These are phyloP conservation scores for Cryphonectria parasitica DNA, from an alignment of 2,329 filamentous ascomycete species.

Conservation along the genomic window DNA sequence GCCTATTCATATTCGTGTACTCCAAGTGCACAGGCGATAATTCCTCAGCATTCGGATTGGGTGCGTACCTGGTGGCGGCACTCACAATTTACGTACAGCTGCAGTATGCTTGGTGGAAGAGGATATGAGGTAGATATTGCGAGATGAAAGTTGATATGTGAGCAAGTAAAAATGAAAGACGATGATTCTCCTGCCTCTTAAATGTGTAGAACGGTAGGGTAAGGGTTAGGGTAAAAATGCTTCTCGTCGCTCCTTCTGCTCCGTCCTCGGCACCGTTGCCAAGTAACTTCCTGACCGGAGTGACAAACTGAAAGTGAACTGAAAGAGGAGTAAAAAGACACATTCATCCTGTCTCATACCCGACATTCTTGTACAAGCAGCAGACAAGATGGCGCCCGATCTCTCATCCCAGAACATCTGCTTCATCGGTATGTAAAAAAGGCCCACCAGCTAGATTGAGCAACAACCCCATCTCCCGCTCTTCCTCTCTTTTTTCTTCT, in stretches of 20 bases:
- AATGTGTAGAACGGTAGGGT: too few species aligned
- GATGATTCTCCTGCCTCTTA: not conserved
- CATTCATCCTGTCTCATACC: not conserved
- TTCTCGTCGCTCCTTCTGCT: not conserved
- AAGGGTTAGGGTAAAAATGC: not conserved
- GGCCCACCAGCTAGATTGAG: not conserved
- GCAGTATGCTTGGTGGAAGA: not conserved
- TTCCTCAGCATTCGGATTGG: not conserved
- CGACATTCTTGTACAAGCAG: not conserved
- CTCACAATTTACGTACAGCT: not conserved
- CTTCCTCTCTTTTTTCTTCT: not conserved
- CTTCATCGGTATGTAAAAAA: conserved; percentile 27
- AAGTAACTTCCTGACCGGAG: not conserved
- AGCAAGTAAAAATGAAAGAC: too few species aligned
- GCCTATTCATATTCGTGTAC: not conserved
- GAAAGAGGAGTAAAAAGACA: not conserved
- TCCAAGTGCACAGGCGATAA: not conserved
- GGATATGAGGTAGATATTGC: not conserved
- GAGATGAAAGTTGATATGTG: too few species aligned
- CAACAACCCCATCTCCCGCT: not conserved
- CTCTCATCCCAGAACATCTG: conserved; percentile 27
- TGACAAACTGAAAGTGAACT: not conserved
- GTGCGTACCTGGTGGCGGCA: not conserved
- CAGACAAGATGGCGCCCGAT: conserved; percentile 24
- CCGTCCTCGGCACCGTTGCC: not conserved